phyloP scores from a whole-genome alignment of 768 basidiomycete species.

The Mycena capillaripes region DNA sequence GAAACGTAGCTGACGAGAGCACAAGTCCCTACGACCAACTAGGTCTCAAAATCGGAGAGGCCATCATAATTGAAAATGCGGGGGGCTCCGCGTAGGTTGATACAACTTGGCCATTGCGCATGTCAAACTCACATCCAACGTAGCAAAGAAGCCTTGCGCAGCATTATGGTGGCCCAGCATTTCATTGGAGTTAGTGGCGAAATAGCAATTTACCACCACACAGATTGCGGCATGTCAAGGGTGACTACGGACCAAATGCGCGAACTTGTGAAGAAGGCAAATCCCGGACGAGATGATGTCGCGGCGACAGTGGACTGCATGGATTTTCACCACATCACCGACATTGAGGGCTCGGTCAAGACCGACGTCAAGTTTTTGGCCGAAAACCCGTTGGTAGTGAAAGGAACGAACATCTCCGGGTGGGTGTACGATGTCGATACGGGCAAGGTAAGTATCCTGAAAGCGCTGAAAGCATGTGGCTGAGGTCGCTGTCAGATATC shows the following conservation, averaged over 20 bases:
- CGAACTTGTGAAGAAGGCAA: slow-evolving; percentile 50
- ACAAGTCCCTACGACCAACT: slow-evolving; percentile 57
- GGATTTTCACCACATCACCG: slow-evolving; percentile 57
- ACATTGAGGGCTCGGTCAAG: slow-evolving; percentile 56
- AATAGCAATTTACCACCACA: slow-evolving; percentile 68
- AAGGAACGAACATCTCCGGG: slow-evolving; percentile 58
- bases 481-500: background rate
- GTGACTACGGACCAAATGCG: slow-evolving; percentile 57
- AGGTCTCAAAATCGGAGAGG: slow-evolving; percentile 64
- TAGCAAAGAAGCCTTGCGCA: slow-evolving; percentile 64
- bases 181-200: slow-evolving; percentile 61
- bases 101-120: background rate
- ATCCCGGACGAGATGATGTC: slow-evolving; percentile 39
- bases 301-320: slow-evolving; percentile 51
- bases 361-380: slow-evolving; percentile 61
- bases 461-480: background rate
- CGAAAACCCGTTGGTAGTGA: slow-evolving; percentile 54
- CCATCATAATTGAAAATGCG: slow-evolving; percentile 67
- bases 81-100: slow-evolving; percentile 61
- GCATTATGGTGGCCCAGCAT: slow-evolving; percentile 66
- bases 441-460: slow-evolving; percentile 57
- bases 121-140: background rate
- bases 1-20: background rate
- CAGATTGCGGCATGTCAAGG: slow-evolving; percentile 68
- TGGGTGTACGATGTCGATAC: slow-evolving; percentile 68